These are phyloP conservation scores for Babesia ovis DNA, from an alignment of 169 alveolate species.

Conservation along the genomic window DNA sequence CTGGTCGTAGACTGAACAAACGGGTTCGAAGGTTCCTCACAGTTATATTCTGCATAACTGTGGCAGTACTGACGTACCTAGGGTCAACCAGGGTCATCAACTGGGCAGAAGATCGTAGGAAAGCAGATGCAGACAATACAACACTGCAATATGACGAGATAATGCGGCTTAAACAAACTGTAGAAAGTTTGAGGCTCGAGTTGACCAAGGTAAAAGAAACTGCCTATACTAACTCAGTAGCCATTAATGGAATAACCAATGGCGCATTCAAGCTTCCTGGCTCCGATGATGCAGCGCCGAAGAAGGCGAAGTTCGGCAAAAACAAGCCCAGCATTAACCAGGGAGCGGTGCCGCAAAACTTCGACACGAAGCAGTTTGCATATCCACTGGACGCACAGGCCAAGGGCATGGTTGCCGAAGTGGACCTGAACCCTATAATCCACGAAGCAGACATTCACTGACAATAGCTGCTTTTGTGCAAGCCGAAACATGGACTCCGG, in stretches of 20 bases:
- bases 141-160: slow-evolving; percentile 1
- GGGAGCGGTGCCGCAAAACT: slow-evolving; percentile 1
- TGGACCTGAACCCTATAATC: slow-evolving; percentile 27
- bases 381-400: neutral
- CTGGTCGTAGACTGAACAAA: neutral
- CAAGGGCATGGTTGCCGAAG: neutral
- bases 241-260: slow-evolving; percentile 59
- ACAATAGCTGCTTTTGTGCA: neutral
- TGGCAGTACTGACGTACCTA: neutral
- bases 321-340: slow-evolving; percentile 11
- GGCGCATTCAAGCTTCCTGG: slow-evolving; percentile 60
- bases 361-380: slow-evolving; percentile 21
- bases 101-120: slow-evolving; percentile 34
- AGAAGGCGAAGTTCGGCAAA: slow-evolving; percentile 56
- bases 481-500: slow-evolving; percentile 9
- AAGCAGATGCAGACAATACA: neutral
- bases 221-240: slow-evolving; percentile 51
- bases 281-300: slow-evolving; percentile 28
- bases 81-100: slow-evolving; percentile 19
- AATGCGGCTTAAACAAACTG: slow-evolving; percentile 10
- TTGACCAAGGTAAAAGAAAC: slow-evolving; percentile 50
- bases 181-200: slow-evolving; percentile 37
- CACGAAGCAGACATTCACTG: slow-evolving; percentile 31
- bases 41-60: slow-evolving; percentile 7
- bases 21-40: slow-evolving; percentile 2